phyloP scores from a whole-genome alignment of 169 alveolate species.

The Plasmodium yoelii region DNA sequence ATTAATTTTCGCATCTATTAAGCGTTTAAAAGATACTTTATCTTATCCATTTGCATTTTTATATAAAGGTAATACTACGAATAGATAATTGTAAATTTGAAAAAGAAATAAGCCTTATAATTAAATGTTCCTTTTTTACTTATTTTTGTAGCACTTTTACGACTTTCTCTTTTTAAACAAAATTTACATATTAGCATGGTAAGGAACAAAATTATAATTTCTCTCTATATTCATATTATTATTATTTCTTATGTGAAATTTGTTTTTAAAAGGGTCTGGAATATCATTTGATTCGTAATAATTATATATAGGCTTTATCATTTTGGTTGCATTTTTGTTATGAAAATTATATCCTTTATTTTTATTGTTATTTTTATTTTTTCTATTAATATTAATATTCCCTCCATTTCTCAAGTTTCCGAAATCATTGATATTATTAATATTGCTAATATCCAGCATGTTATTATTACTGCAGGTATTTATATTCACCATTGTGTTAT shows the following conservation, averaged over 20 bases:
- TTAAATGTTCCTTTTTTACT: not conserved
- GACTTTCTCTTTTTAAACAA: not conserved
- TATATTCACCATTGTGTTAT: not conserved
- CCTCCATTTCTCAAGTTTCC: constrained; percentile 6
- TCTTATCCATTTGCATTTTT: too few species aligned
- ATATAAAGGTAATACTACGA: too few species aligned
- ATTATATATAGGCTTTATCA: constrained; percentile 15
- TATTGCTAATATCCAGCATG: not conserved
- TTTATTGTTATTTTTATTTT: constrained; percentile 23
- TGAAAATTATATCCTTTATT: constrained; percentile 36
- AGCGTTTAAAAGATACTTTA: too few species aligned
- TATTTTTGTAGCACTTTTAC: not conserved
- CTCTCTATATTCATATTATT: constrained; percentile 14
- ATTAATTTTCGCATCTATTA: too few species aligned
- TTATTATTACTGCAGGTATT: not conserved
- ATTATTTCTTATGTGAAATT: constrained; percentile 35
- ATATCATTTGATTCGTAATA: constrained; percentile 53
- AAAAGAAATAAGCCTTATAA: too few species aligned
- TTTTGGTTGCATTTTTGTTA: constrained; percentile 21
- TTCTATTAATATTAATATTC: constrained; percentile 5
- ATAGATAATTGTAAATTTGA: too few species aligned
- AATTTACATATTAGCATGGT: constrained; percentile 34
- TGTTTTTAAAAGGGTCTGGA: constrained; percentile 42
- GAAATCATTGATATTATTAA: constrained; percentile 2
- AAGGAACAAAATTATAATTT: constrained; percentile 24